Evolutionary conservation across 2,329 filamentous ascomycete genomes (phyloP).

Genomic region (Colletotrichum orchidophilum): DNA sequence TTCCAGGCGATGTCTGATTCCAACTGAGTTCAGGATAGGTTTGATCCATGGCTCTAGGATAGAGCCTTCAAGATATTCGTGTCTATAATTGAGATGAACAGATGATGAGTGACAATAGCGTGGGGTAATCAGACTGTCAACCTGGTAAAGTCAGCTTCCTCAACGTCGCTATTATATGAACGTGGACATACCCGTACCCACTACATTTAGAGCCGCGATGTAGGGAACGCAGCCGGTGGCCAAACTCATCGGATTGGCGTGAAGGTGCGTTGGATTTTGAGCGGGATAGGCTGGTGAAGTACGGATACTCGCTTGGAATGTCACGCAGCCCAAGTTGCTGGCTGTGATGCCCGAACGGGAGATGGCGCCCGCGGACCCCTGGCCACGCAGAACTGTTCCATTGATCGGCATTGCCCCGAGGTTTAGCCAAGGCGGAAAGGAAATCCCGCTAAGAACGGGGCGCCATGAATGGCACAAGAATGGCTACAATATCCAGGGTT

Average conservation of each 20-base stretch:
- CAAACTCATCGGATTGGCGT: background rate
- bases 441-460: too few relatives aligned
- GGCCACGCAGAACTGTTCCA: background rate
- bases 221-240: background rate
- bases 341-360: background rate
- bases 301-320: background rate
- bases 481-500: background rate
- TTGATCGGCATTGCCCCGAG: background rate
- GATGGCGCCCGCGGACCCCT: background rate
- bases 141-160: background rate
- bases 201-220: background rate
- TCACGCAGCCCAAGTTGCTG: background rate
- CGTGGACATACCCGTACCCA: background rate
- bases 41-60: background rate
- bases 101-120: background rate
- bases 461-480: background rate
- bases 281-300: background rate
- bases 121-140: background rate
- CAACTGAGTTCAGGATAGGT: constrained; percentile 35
- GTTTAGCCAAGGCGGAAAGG: background rate
- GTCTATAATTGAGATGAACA: background rate
- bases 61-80: background rate
- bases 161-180: background rate
- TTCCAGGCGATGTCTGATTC: constrained; percentile 38
- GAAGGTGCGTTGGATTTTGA: background rate